Evolutionary conservation across 352 stramenopile species (phyloP).

Genomic region (Globisporangium cystogenes): DNA sequence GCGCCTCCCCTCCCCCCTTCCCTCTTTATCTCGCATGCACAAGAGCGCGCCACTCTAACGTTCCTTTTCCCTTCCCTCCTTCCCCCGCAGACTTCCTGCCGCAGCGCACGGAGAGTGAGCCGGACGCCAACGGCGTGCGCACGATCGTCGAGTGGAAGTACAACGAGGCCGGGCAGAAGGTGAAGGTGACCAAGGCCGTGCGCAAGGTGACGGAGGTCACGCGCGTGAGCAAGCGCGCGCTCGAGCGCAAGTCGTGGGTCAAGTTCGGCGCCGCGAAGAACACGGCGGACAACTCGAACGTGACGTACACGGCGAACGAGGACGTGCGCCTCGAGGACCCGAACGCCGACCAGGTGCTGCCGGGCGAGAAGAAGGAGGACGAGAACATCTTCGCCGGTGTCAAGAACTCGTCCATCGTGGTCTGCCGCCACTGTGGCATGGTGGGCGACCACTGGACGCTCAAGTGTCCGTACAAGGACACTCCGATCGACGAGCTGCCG

Average conservation of each 20-base stretch:
- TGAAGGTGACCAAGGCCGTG: constrained; percentile 89
- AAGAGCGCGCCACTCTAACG: no score
- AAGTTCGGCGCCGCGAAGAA: constrained; percentile 82
- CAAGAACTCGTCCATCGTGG: constrained; percentile 87
- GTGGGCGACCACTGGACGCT: constrained; percentile 88
- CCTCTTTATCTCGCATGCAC: background rate
- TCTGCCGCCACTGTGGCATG: constrained; percentile 89
- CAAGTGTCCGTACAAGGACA: constrained; percentile 91
- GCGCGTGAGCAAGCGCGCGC: constrained; percentile 74
- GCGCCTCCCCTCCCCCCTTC: background rate
- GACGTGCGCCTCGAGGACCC: constrained; percentile 79
- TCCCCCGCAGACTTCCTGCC: constrained; percentile 53
- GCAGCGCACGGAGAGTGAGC: constrained; percentile 77
- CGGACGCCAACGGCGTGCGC: constrained; percentile 74
- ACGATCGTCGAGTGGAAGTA: constrained; percentile 89
- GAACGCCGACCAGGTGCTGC: constrained; percentile 82
- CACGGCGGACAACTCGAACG: constrained; percentile 72
- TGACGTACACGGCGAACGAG: constrained; percentile 85
- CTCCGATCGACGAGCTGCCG: constrained; percentile 70
- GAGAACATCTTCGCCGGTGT: constrained; percentile 85
- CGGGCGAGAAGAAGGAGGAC: constrained; percentile 86
- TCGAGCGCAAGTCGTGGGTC: constrained; percentile 79
- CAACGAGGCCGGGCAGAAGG: constrained; percentile 86
- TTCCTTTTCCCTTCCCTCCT: no score
- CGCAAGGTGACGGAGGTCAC: constrained; percentile 85